Percentiles rank a stretch among this genome's conserved stretches.
These are phyloP conservation scores for Brasenia schreberi DNA, from an alignment of 164 flowering plant species.

Conservation along the genomic window DNA sequence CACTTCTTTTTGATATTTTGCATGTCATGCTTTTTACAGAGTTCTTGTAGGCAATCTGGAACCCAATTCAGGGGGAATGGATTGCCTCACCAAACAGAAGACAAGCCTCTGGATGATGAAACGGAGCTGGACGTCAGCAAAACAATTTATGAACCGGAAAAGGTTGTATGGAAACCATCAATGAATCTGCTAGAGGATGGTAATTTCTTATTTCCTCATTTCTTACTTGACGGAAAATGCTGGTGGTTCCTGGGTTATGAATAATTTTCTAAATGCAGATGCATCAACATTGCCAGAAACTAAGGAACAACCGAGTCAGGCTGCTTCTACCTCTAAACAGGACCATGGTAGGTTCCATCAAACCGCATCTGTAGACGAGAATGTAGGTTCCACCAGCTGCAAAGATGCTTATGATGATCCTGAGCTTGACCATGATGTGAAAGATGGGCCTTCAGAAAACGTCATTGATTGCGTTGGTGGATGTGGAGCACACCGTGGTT, in stretches of 20 bases:
- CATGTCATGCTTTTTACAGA: background rate
- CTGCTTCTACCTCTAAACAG: slow-evolving; percentile 8
- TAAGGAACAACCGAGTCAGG: slow-evolving; percentile 9
- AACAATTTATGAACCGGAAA: background rate
- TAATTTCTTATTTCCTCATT: background rate
- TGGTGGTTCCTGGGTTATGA: background rate
- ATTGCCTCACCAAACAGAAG: background rate
- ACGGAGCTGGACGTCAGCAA: background rate
- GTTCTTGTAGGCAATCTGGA: background rate
- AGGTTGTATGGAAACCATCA: background rate
- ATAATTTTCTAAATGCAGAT: slow-evolving; percentile 12
- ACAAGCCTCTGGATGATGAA: background rate
- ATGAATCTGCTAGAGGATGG: background rate
- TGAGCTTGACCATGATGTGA: slow-evolving; percentile 11
- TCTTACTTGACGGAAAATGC: background rate
- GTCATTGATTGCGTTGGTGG: slow-evolving; percentile 28
- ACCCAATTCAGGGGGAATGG: background rate
- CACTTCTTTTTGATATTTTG: background rate
- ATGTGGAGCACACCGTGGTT: background rate
- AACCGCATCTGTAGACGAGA: background rate
- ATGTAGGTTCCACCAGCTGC: slow-evolving; percentile 1
- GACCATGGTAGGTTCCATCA: slow-evolving; percentile 1
- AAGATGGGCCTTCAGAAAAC: slow-evolving; percentile 9
- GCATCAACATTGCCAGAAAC: slow-evolving; percentile 7
- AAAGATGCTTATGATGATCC: slow-evolving; percentile 5